Conservation (phyloP, 371 early-diverging fungal species). For the Lichtheimia hyalospora region DNA sequence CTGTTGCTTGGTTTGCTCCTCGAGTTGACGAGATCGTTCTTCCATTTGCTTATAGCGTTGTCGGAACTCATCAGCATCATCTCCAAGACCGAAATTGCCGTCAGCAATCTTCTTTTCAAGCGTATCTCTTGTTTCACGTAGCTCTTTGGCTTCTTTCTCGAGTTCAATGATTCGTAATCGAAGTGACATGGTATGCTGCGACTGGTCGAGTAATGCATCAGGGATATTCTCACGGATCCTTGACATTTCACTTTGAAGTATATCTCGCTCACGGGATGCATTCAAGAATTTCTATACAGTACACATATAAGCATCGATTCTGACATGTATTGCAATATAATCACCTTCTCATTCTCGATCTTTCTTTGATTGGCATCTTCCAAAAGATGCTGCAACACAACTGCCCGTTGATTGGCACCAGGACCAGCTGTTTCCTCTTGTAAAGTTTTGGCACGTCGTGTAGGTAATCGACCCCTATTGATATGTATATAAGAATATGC, state of each 20-base stretch:
- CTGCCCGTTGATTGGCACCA: constrained; percentile 49
- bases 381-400: constrained; percentile 68
- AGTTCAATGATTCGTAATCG: constrained; percentile 44
- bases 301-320: background rate
- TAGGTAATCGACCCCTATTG: constrained; percentile 59
- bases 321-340: background rate
- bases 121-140: constrained; percentile 29
- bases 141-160: constrained; percentile 42
- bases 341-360: constrained; percentile 67
- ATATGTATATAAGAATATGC: background rate
- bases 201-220: constrained; percentile 38
- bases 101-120: constrained; percentile 35
- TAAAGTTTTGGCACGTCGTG: constrained; percentile 67
- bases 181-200: constrained; percentile 31
- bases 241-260: constrained; percentile 72
- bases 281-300: constrained; percentile 30
- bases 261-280: constrained; percentile 67
- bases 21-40: constrained; percentile 48
- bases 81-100: constrained; percentile 36
- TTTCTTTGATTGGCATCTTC: constrained; percentile 74
- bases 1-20: constrained; percentile 64
- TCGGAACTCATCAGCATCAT: constrained; percentile 34
- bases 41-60: constrained; percentile 29
- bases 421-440: constrained; percentile 55
- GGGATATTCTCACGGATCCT: constrained; percentile 59